Conservation (phyloP, 148 eudicot species). For the Persicaria maculosa region DNA sequence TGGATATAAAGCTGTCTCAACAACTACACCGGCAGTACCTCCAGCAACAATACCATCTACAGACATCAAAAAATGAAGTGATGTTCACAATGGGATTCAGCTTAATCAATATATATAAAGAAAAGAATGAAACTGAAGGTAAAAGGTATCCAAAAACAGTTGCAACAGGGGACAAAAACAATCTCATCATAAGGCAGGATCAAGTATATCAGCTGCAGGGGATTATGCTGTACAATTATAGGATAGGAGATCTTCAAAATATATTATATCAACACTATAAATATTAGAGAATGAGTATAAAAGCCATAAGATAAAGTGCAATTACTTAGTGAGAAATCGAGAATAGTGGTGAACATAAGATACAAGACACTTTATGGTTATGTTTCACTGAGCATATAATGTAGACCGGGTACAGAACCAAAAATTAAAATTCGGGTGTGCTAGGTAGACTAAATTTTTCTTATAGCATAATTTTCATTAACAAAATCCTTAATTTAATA, state of each 20-base stretch:
- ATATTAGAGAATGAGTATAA: not conserved
- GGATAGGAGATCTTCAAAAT: not conserved
- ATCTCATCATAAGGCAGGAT: not conserved
- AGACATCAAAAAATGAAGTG: constrained; percentile 8
- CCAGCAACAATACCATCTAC: constrained; percentile 96
- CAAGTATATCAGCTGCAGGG: not conserved
- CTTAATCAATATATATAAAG: not conserved
- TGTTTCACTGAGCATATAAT: no score
- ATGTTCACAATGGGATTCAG: not conserved
- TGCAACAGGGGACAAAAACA: not conserved
- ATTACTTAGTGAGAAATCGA: not conserved
- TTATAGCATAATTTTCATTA: no score
- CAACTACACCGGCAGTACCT: constrained; percentile 91
- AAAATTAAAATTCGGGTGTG: no score
- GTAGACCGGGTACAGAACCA: no score
- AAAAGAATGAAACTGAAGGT: not conserved
- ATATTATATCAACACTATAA: not conserved
- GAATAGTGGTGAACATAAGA: not conserved
- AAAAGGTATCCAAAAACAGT: not conserved
- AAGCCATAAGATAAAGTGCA: not conserved
- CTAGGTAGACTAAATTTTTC: no score
- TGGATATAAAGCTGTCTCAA: constrained; percentile 89
- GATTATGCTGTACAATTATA: not conserved
- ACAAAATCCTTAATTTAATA: no score
- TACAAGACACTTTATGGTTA: not conserved